Conservation (phyloP, 108 stramenopile species). For the Cyclostephanos tholiformis region DNA sequence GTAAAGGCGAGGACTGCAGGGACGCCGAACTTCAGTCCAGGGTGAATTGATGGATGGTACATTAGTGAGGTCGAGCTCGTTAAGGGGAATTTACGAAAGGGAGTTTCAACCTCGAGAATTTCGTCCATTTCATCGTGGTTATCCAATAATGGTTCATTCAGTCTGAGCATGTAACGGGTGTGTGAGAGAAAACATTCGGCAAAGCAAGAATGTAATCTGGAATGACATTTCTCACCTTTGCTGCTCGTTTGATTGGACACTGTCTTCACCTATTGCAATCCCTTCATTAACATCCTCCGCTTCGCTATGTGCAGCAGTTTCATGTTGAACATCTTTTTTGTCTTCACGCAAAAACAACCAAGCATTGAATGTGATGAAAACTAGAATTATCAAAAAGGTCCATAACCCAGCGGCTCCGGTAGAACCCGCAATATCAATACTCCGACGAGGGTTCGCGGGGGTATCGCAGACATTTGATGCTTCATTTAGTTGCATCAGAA, state of each 20-base stretch:
- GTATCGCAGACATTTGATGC: constrained; percentile 24
- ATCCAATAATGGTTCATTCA: constrained; percentile 39
- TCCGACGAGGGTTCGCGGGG: constrained; percentile 38
- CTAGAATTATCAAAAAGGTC: constrained; percentile 41
- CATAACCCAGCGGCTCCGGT: constrained; percentile 36
- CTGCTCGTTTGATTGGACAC: constrained; percentile 3
- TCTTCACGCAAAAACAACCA: constrained; percentile 41
- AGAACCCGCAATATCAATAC: constrained; percentile 9
- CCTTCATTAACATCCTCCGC: background rate
- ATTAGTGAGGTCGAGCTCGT: constrained; percentile 50
- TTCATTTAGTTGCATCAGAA: constrained; percentile 13
- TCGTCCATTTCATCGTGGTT: constrained; percentile 38
- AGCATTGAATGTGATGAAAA: constrained; percentile 33
- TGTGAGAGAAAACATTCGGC: background rate
- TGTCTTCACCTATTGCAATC: background rate
- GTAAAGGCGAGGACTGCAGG: constrained; percentile 32
- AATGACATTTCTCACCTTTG: constrained; percentile 17
- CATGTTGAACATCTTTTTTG: constrained; percentile 8
- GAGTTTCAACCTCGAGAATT: constrained; percentile 41
- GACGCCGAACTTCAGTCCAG: constrained; percentile 26
- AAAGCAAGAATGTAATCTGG: background rate
- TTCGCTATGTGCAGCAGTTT: background rate
- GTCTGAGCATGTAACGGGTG: background rate
- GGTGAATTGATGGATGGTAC: constrained; percentile 48
- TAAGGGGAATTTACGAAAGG: constrained; percentile 37